A percentile compares a stretch with the other conserved stretches of the same genome.
phyloP scores from a whole-genome alignment of 805 yeast genomes.

The Saturnispora ahearnii region DNA sequence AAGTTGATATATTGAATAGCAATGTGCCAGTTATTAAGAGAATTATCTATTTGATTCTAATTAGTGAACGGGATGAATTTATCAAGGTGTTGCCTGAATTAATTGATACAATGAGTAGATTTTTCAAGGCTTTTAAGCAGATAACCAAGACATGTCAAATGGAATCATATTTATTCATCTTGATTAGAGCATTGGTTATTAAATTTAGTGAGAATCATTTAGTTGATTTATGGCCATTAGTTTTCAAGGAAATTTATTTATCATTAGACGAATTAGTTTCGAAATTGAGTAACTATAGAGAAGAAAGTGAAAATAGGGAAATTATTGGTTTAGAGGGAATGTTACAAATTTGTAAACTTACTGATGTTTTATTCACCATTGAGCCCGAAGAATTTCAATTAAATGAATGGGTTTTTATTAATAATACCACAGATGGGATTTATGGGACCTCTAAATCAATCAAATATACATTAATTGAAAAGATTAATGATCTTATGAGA shows the following conservation, averaged over 20 bases:
- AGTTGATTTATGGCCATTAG: conserved; percentile 57
- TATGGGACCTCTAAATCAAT: conserved; percentile 14
- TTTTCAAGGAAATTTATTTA: conserved; percentile 51
- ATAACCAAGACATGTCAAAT: conserved; percentile 20
- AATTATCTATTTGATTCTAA: conserved; percentile 51
- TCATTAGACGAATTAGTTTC: conserved; percentile 35
- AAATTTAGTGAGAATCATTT: conserved; percentile 57
- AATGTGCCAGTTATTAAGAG: conserved; percentile 37
- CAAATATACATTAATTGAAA: conserved; percentile 30
- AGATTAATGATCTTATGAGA: conserved; percentile 18
- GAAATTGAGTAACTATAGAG: conserved; percentile 7
- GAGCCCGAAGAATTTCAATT: conserved; percentile 69
- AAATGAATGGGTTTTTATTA: conserved; percentile 79
- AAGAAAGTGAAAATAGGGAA: conserved; percentile 9
- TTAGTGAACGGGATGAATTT: conserved; percentile 55
- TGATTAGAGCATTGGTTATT: conserved; percentile 58
- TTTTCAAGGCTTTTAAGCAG: conserved; percentile 23
- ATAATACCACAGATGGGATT: conserved; percentile 38
- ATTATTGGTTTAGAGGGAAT: conserved; percentile 32
- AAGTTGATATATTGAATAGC: conserved; percentile 26
- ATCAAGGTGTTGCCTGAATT: conserved; percentile 39
- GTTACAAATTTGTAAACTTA: conserved; percentile 61
- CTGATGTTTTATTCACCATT: conserved; percentile 64
- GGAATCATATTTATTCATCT: conserved; percentile 38
- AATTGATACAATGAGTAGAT: conserved; percentile 27